Percentiles rank a stretch among this genome's conserved stretches.
Evolutionary conservation across 768 basidiomycete species (phyloP).

Genomic region (Termitomyces heimii): DNA sequence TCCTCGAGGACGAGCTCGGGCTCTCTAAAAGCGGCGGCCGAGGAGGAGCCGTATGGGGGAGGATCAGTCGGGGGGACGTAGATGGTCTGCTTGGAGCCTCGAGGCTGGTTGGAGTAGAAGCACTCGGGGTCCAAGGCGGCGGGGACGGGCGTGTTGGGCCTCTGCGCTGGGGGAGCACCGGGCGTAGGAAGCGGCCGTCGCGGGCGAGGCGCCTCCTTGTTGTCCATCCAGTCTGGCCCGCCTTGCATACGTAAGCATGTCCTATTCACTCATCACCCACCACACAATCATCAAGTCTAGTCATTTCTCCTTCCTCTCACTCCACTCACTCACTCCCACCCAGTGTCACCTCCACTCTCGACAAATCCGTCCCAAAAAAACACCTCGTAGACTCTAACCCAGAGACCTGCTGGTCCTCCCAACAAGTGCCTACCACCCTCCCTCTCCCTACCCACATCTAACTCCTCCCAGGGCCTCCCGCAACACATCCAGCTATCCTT

Average conservation of each 20-base stretch:
- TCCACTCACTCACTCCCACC: constrained; percentile 18
- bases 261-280: constrained; percentile 36
- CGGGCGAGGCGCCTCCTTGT: constrained; percentile 34
- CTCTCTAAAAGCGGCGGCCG: constrained; percentile 40
- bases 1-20: constrained; percentile 48
- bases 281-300: constrained; percentile 47
- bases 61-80: constrained; percentile 30
- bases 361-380: constrained; percentile 69
- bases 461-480: constrained; percentile 57
- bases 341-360: constrained; percentile 78
- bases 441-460: neutral
- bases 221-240: too few species aligned
- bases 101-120: too few species aligned
- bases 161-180: constrained; percentile 27
- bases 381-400: constrained; percentile 62
- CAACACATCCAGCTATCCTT: constrained; percentile 72
- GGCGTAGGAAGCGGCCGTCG: constrained; percentile 45
- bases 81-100: constrained; percentile 40
- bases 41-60: constrained; percentile 28
- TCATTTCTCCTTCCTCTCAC: neutral
- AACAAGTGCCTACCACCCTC: constrained; percentile 41
- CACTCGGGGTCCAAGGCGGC: constrained; percentile 11
- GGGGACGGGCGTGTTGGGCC: constrained; percentile 35
- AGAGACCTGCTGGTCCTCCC: constrained; percentile 84
- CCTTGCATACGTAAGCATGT: neutral